Evolutionary conservation across 441 rosid genomes (phyloP), one percentile per base, ranked within the genome.

Genomic region (Macaranga tanarius): DNA sequence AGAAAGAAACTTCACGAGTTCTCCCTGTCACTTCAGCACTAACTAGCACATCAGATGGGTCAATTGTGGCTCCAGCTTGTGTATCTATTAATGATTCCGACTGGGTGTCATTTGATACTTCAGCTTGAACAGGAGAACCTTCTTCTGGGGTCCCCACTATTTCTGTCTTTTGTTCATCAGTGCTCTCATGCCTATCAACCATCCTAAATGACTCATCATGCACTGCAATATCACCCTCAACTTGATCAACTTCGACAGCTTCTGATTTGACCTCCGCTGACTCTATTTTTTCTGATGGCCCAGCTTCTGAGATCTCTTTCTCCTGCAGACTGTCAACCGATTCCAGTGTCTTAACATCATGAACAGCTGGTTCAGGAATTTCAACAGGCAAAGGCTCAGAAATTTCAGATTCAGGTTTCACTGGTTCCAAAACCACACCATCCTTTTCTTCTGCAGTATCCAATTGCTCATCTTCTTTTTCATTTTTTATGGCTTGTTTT

Each of bases 331-430:
- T 77, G 25, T 76, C 81, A 64, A 62, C 65, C 23, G 79, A 78
- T 79, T 76, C 86, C 52, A 82, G 70, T 5, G 61, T 44, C 69
- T 77, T 77, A 55, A 75, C 66, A 68, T 64, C 80, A 64, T 76
- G 73, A 45, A 60, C 73, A 62, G 55, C 47, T 16, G 80, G 75
- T 74, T 82, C 89, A 70, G 81, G 75, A 80, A 76, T 80, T 72
- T 87, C 86, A 71, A 60, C 62, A 54, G 80, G 67, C n/a, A 54
- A 75, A 48, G 69, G 1, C 62, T 82, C 56, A 52, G 4, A 62
- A 13, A 84, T 72, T 72, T 88, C 85, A 76, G 85, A 64, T 59
- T 86, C 85, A 71, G 70, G 26, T 54, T 84, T 84, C 52, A 67
- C 76, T 63, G 70, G 67, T 60, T 84, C 89, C 76, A 76, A 55